phyloP scores from a whole-genome alignment of 179 eudicot genomes.

The Silene coronaria region DNA sequence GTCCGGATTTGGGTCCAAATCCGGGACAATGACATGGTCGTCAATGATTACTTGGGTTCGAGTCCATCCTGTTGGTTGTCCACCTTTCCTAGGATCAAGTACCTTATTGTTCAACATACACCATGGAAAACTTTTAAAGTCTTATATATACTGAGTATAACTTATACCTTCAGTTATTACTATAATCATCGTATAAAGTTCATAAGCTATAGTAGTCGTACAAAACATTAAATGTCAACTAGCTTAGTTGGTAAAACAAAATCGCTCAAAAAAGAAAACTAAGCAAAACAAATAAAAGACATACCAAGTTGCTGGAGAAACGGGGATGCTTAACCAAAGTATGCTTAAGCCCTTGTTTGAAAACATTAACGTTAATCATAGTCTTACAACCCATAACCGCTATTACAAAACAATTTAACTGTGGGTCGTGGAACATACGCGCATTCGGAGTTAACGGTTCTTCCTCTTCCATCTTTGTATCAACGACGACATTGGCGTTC shows the following conservation, averaged over 20 bases:
- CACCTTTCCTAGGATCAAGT: conserved; percentile 21
- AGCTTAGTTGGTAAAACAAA: no score
- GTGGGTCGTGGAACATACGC: conserved; percentile 36
- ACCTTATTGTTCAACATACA: conserved; percentile 19
- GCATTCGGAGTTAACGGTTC: conserved; percentile 39
- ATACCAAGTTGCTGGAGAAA: conserved; percentile 36
- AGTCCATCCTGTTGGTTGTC: conserved; percentile 31
- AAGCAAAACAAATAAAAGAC: not conserved
- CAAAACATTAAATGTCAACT: no score
- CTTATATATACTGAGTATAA: no score
- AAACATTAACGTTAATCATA: conserved; percentile 17
- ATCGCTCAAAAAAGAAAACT: no score
- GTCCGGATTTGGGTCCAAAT: conserved; percentile 33
- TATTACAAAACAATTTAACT: conserved; percentile 31
- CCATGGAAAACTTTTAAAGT: no score
- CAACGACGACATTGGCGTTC: not conserved
- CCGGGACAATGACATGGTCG: conserved; percentile 45
- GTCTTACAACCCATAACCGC: conserved; percentile 30
- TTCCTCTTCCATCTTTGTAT: conserved; percentile 11
- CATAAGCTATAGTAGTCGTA: no score
- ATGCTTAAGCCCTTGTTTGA: conserved; percentile 24
- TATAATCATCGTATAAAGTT: no score
- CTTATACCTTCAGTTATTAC: no score
- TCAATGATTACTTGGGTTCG: conserved; percentile 30
- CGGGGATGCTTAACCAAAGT: conserved; percentile 40